Evolutionary conservation across 2,329 filamentous ascomycete genomes (phyloP), one percentile per base, ranked within the genome.

Genomic region (Sclerotinia trifoliorum): DNA sequence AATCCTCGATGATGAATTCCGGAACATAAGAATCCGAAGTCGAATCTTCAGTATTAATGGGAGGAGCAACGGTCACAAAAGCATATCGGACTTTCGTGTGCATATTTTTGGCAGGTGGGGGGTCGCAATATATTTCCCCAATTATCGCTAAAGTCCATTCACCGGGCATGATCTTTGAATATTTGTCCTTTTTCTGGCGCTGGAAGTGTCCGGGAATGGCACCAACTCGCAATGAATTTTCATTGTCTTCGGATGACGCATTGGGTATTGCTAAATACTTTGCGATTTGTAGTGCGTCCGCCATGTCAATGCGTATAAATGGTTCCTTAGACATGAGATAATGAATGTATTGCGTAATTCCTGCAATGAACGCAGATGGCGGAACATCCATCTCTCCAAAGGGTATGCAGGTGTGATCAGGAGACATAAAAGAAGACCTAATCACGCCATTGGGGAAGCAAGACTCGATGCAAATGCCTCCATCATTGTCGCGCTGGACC

Each of bases 121-220:
- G 35, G 35, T 35, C 8, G 35, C 35, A 35, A 10, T 35, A 10
- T 35, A 35, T 8, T 35, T 44, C 54, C 49, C 11, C 39, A 26
- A 63, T 29, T 24, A 56, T 1, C 5, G n/a, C n/a, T 11, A 67
- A 8, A 64, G 49, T 57, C 42, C 66, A 67, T 39, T 67, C 58
- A 29, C n/a, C 32, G 19, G 58, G 49, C 19, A 39, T 3, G 10
- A 67, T n/a, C 24, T 56, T 67, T 21, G 24, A 35, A 44, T 26
- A 54, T 19, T 54, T 42, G 54, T 58, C 24, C 21, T 5, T 26
- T 8, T 39, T 24, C 19, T 49, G 29, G 17, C 17, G 17, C 11
- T 26, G 49, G 42, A 49, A 4, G 39, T 48, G 56, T 5, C 48
- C 26, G 21, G 39, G 39, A 10, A 64, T 26, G 5, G 57, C 29